Conservation (phyloP, 208 protist species). For the Trypanosoma mega region DNA sequence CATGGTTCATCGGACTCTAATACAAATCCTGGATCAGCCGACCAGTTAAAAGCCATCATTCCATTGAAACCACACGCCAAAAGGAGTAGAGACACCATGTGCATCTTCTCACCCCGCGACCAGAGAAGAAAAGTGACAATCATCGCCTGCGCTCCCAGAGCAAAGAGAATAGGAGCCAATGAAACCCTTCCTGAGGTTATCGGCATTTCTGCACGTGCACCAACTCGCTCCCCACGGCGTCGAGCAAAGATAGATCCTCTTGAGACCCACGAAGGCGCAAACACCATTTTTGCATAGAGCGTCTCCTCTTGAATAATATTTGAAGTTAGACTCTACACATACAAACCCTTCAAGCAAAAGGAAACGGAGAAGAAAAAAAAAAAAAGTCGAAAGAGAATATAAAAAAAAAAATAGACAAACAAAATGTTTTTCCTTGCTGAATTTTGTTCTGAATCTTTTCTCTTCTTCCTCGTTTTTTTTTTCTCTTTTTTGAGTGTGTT, state of each 20-base stretch:
- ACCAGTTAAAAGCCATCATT: slow-evolving; percentile 27
- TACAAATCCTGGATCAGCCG: slow-evolving; percentile 26
- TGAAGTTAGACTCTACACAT: too few relatives aligned
- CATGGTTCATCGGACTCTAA: not conserved
- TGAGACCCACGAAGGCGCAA: not conserved
- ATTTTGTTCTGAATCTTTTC: too few relatives aligned
- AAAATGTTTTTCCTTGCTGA: not conserved
- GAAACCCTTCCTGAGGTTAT: not conserved
- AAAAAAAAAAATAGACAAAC: not conserved
- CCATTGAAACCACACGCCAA: slow-evolving; percentile 20
- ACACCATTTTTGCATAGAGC: slow-evolving; percentile 2
- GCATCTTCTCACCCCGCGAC: not conserved
- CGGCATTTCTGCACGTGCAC: not conserved
- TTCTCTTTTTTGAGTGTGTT: too few relatives aligned
- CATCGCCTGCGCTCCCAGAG: slow-evolving; percentile 9
- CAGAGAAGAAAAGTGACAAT: slow-evolving; percentile 7
- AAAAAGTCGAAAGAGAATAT: not conserved
- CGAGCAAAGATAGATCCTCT: slow-evolving; percentile 20
- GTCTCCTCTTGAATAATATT: too few relatives aligned
- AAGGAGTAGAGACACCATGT: not conserved
- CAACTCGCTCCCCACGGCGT: too few relatives aligned
- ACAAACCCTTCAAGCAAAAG: slow-evolving; percentile 1
- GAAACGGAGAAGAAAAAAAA: not conserved
- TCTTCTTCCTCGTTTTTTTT: too few relatives aligned
- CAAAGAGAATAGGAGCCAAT: slow-evolving; percentile 5